A percentile compares a stretch with the other conserved stretches of the same genome.
Conservation (phyloP, 1,139 yeast species). For the Spathaspora sp. region DNA sequence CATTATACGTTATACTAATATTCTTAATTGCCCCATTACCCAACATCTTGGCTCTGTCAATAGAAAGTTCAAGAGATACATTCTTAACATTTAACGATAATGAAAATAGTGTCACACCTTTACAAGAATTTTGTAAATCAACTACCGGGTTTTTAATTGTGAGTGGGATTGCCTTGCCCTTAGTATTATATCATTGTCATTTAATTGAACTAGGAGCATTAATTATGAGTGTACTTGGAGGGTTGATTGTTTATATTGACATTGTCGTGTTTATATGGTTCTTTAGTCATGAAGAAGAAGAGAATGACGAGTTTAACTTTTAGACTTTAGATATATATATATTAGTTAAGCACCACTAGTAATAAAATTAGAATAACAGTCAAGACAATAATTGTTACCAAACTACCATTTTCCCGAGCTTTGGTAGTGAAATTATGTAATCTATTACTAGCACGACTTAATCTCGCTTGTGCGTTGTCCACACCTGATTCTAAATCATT, state of each 20-base stretch:
- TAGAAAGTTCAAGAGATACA: conserved; percentile 50
- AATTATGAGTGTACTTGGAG: conserved; percentile 68
- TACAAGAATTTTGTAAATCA: conserved; percentile 61
- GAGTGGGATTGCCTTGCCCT: conserved; percentile 67
- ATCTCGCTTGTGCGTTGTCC: conserved; percentile 51
- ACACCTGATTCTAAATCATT: conserved; percentile 71
- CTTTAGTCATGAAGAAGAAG: conserved; percentile 57
- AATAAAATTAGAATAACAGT: conserved; percentile 58
- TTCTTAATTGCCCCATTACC: conserved; percentile 75
- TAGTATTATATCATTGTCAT: conserved; percentile 60
- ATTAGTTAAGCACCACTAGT: conserved; percentile 56
- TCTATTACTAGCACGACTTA: conserved; percentile 55
- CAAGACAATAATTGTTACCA: conserved; percentile 66
- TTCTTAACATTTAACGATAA: conserved; percentile 63
- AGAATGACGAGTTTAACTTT: conserved; percentile 53
- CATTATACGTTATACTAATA: conserved; percentile 64
- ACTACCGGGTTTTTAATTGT: conserved; percentile 65
- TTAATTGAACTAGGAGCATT: conserved; percentile 58
- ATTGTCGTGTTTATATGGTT: conserved; percentile 71
- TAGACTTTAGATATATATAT: conserved; percentile 14
- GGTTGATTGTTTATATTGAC: conserved; percentile 67
- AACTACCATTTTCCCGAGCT: conserved; percentile 68
- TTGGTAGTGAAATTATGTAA: conserved; percentile 54
- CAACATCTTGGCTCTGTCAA: conserved; percentile 46
- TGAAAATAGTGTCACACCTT: conserved; percentile 41